Conservation (phyloP, 106 monocot genomes). For the Ottelia alismoides region DNA sequence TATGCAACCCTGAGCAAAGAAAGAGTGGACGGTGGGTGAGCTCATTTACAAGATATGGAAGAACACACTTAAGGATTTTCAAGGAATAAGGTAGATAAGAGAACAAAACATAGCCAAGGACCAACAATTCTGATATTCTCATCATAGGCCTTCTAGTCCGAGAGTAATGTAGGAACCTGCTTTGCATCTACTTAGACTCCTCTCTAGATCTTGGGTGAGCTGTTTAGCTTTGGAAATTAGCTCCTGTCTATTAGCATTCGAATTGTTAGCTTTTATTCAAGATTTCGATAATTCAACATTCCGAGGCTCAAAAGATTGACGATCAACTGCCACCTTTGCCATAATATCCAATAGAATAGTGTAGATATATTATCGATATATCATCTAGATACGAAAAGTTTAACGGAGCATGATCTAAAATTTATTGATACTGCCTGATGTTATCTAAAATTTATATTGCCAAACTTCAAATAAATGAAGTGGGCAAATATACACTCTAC, state of each 20-base stretch:
- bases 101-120: background rate
- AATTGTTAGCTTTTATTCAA: constrained; percentile 40
- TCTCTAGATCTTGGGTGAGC: constrained; percentile 50
- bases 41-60: no score
- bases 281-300: constrained; percentile 49
- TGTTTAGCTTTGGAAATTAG: constrained; percentile 40
- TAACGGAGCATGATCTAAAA: no score
- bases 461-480: no score
- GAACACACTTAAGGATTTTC: background rate
- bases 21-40: background rate
- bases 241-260: constrained; percentile 38
- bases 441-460: no score
- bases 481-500: no score
- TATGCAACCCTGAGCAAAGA: constrained; percentile 38
- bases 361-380: no score
- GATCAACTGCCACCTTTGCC: constrained; percentile 58
- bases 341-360: constrained; percentile 42
- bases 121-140: constrained; percentile 82
- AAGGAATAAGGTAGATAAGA: background rate
- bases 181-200: constrained; percentile 35
- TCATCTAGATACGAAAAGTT: no score
- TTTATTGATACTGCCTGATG: no score
- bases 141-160: constrained; percentile 49
- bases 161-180: constrained; percentile 49
- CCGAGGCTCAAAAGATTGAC: constrained; percentile 31